Evolutionary conservation across 306 rosid species (phyloP).

Genomic region (Cicer yamashitae): DNA sequence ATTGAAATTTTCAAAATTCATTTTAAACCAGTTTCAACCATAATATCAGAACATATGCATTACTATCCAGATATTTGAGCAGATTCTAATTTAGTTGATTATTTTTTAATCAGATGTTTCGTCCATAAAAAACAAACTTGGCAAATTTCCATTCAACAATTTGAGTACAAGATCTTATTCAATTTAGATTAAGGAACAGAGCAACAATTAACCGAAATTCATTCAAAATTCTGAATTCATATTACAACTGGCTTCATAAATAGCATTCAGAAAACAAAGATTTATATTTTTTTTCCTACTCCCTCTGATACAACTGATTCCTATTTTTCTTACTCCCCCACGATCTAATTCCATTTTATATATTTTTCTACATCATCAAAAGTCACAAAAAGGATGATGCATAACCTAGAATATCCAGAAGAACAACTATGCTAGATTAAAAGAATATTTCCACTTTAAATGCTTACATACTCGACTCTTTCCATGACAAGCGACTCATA

Average conservation of each 20-base stretch:
- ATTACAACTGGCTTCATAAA: background rate
- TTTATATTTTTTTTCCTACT: background rate
- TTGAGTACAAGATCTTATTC: too few species aligned
- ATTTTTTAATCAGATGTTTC: too few species aligned
- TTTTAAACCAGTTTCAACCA: too few species aligned
- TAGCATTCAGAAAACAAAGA: background rate
- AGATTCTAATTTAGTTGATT: too few species aligned
- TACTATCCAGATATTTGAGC: too few species aligned
- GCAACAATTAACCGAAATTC: background rate
- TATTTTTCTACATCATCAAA: background rate
- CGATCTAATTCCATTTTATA: background rate
- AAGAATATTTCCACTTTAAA: background rate
- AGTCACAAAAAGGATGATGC: background rate
- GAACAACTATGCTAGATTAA: background rate
- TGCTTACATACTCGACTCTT: background rate
- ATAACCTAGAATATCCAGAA: background rate
- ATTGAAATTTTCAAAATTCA: too few species aligned
- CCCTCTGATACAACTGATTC: background rate
- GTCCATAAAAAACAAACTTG: too few species aligned
- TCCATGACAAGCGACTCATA: background rate
- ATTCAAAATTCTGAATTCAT: background rate
- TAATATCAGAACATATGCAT: too few species aligned
- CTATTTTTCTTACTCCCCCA: background rate
- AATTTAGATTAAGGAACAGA: too few species aligned
- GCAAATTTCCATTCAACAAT: too few species aligned